These are phyloP conservation scores for Saccharomyces hybrid DNA, from an alignment of 1,139 yeast species.

Conservation along the genomic window DNA sequence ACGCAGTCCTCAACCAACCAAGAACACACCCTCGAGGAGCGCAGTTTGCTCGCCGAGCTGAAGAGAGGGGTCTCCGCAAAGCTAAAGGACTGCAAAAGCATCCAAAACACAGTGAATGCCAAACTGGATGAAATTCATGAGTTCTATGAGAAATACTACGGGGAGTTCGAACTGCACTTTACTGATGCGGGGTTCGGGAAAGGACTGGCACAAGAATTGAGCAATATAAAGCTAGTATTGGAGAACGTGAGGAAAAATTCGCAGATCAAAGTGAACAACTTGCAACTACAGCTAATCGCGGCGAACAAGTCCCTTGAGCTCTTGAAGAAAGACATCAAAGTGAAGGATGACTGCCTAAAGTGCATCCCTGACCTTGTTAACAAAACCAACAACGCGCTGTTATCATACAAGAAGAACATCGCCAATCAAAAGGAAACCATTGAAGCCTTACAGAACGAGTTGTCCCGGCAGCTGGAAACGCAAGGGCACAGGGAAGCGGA, in stretches of 20 bases:
- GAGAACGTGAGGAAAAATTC: not conserved
- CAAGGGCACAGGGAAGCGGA: not conserved
- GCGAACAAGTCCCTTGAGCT: not conserved
- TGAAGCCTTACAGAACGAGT: not conserved
- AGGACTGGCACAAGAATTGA: not conserved
- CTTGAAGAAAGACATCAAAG: not conserved
- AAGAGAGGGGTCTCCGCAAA: not conserved
- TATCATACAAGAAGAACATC: not conserved
- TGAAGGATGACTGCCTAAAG: not conserved
- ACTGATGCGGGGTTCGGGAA: not conserved
- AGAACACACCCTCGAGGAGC: not conserved
- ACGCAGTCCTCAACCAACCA: too few relatives aligned
- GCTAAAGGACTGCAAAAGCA: not conserved
- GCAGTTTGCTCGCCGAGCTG: not conserved
- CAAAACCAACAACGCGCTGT: not conserved
- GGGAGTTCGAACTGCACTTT: not conserved
- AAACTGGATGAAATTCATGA: not conserved
- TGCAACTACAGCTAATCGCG: not conserved
- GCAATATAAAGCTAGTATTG: not conserved
- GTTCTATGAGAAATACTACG: not conserved
- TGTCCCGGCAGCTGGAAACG: not conserved
- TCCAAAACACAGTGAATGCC: not conserved
- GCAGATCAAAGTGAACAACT: not conserved
- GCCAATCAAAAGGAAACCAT: not conserved
- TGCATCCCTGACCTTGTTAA: not conserved